Base-by-base conservation (phyloP, 225 moss, liverwort and hornwort species). In the Polytrichum commune region DNA sequence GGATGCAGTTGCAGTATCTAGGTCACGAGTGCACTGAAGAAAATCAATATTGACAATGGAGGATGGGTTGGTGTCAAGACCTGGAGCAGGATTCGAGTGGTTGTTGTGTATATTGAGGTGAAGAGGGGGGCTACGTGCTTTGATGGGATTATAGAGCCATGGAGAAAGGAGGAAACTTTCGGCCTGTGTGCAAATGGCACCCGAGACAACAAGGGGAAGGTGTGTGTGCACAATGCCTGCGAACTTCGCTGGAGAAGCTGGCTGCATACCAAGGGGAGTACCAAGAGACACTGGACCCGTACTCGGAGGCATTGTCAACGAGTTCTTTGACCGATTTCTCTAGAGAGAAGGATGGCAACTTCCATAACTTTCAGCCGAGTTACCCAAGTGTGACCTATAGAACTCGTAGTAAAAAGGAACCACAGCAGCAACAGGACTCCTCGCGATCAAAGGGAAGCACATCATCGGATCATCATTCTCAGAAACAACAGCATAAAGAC, bases 121-220 rank as follows among this genome's bases (percentile, higher is more conserved):
- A 46, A 13, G 46, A 46, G 46, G 13, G 46, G 46, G 16, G 46
- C 46, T 46, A 13, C 22, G 25, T 60, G 64, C 53, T 24, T 67
- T 33, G 22, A 65, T 60, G 71, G 64, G 57, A 69, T 64, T 60
- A 25, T 66, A 55, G 74, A 24, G 28, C 67, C 30, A 80, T 80
- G 80, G 75, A 80, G 10, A 75, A 70, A 58, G 80, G 68, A 63
- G 80, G 68, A 63, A 71, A 46, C 46, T 65, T 68, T 23, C 66
- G 75, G 33, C 62, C 67, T 46, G 72, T 70, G 63, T 80, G 80
- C 65, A 80, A 75, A 29, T 80, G 72, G 71, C 80, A 75, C 64
- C 75, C 80, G 8, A 55, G 75, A 23, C 75, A 75, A 27, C 80
- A 80, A 64, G 80, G 75, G 7, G 80, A 80, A 64, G 80, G 80